Evolutionary conservation across 140 eudicot species (phyloP), one percentile per base, ranked within the genome.

Genomic region (Erigeron philadelphicus): DNA sequence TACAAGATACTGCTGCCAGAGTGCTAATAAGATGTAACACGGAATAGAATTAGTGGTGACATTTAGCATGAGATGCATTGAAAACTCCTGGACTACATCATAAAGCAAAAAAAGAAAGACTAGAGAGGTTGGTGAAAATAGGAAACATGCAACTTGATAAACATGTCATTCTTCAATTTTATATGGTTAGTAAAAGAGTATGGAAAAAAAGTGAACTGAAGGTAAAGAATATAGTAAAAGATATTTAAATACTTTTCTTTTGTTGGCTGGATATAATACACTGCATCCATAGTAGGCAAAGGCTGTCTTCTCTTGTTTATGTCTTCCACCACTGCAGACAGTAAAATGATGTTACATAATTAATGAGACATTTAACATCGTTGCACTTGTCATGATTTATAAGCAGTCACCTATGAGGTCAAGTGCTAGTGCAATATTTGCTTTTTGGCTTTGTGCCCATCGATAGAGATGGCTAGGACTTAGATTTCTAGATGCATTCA

Each of bases 261-360:
- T 23, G 90, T 82, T 72, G 98, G 98, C 79, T 86, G 98, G 64
- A 92, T 80, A 75, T 86, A 92, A 79, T 92, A 92, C 45, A 92
- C 87, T 66, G 96, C 98, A 80, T 88, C 96, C 98, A 92, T 86
- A 38, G 86, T 77, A 44, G 96, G 96, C 63, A 92, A 61, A 52
- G 98, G 95, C 48, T 92, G 98, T 62, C 98, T 78, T 80, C 96
- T 76, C 80, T 80, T 88, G 84, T 87, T 82, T 79, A 92, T 86
- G 81, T 92, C 96, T 79, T 92, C 98, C 81, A 92, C 96, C 87
- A 92, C 98, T 92, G 85, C 68, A 75, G 58, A 60, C 59, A 59
- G 71, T 61, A 73, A n/a, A 25, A 53, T 13, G 17, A 52, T 23
- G 50, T 48, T 61, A 75, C 15, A 25, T 46, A 60, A 35, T n/a